phyloP scores from a whole-genome alignment of 108 stramenopile genomes.

The Skeletonema costatum region DNA sequence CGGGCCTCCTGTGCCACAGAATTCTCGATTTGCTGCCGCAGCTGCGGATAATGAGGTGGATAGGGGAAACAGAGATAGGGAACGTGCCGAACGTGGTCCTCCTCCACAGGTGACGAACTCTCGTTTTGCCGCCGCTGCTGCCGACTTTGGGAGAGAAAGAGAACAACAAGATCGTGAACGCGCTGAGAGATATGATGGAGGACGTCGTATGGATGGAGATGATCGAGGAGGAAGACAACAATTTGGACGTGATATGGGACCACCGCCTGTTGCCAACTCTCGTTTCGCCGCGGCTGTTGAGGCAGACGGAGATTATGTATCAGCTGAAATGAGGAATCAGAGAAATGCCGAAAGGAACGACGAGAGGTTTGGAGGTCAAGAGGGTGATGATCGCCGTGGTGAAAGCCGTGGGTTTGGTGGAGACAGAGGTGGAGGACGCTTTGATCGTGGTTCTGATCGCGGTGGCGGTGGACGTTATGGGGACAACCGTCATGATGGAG shows the following conservation, averaged over 20 bases:
- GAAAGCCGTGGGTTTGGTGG: conserved; percentile 34
- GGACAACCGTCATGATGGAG: conserved; percentile 31
- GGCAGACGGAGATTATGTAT: conserved; percentile 48
- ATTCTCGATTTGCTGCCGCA: conserved; percentile 56
- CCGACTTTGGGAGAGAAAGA: conserved; percentile 49
- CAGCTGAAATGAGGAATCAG: conserved; percentile 46
- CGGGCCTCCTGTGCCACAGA: conserved; percentile 37
- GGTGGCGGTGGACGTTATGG: conserved; percentile 23
- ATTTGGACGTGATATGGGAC: conserved; percentile 41
- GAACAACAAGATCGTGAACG: conserved; percentile 25
- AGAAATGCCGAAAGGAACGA: conserved; percentile 19
- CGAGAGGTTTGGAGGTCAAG: conserved; percentile 32
- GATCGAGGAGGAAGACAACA: conserved; percentile 16
- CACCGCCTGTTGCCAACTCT: conserved; percentile 55
- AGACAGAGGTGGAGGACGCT: conserved; percentile 35
- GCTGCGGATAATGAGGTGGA: conserved; percentile 26
- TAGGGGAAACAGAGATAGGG: conserved; percentile 12
- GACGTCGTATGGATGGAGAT: conserved; percentile 35
- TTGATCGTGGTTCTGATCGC: conserved; percentile 26
- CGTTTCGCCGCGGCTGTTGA: conserved; percentile 46
- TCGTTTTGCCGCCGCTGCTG: conserved; percentile 61
- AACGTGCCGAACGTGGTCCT: conserved; percentile 47
- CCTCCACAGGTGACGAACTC: conserved; percentile 59
- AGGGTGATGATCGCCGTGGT: conserved; percentile 40
- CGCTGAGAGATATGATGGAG: conserved; percentile 41